A percentile compares a stretch with the other conserved stretches of the same genome.
Evolutionary conservation across 352 stramenopile species (phyloP).

Genomic region (Thalassiosira oceanica): DNA sequence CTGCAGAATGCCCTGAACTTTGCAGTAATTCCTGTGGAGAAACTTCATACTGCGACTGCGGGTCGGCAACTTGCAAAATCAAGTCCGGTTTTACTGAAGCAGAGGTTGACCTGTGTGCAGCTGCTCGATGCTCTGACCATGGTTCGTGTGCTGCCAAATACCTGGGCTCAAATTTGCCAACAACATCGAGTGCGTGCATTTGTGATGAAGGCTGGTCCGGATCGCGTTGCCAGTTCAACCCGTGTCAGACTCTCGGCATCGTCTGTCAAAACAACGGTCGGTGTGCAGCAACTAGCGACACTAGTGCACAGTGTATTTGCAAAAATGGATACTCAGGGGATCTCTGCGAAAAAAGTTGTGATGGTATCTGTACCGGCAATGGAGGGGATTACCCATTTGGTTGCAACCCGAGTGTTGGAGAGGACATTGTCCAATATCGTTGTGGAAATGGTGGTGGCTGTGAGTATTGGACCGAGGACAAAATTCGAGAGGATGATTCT

Average conservation of each 20-base stretch:
- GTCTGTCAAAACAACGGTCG: constrained; percentile 32
- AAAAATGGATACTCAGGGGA: constrained; percentile 35
- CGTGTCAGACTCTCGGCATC: constrained; percentile 16
- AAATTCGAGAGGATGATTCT: constrained; percentile 29
- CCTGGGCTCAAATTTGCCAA: constrained; percentile 40
- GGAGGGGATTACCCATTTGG: constrained; percentile 16
- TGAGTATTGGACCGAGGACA: constrained; percentile 36
- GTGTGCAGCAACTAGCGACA: constrained; percentile 33
- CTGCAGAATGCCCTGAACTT: constrained; percentile 43
- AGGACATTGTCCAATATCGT: constrained; percentile 25
- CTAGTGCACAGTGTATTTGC: constrained; percentile 38
- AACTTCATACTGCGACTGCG: constrained; percentile 59
- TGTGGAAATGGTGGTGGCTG: constrained; percentile 37
- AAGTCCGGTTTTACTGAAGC: constrained; percentile 53
- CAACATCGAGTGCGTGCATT: constrained; percentile 44
- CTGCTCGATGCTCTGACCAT: constrained; percentile 54
- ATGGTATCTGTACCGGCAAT: constrained; percentile 33
- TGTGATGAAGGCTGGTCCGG: constrained; percentile 54
- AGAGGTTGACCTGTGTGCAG: constrained; percentile 49
- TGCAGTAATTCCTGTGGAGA: constrained; percentile 19
- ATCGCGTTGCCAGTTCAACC: constrained; percentile 36
- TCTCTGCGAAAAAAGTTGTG: constrained; percentile 35
- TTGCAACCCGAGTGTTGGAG: constrained; percentile 16
- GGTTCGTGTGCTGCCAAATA: constrained; percentile 50
- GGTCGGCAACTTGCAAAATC: constrained; percentile 45